A percentile compares a stretch with the other conserved stretches of the same genome.
These are phyloP conservation scores for Pseudisothecium myosuroides DNA, from an alignment of 225 moss, liverwort and hornwort genomes.

Conservation along the genomic window DNA sequence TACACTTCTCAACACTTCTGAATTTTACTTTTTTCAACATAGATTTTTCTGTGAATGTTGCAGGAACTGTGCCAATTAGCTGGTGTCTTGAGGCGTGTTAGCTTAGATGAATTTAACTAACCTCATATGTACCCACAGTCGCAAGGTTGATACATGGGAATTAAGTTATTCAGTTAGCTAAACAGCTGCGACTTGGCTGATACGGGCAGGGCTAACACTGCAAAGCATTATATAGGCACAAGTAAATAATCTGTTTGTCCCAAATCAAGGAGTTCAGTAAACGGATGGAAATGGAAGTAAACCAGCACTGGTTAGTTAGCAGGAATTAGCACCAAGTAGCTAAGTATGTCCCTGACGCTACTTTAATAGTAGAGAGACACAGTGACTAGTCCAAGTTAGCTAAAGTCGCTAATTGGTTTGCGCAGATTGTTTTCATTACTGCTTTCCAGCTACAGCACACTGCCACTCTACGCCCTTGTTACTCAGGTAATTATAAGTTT, in stretches of 20 bases:
- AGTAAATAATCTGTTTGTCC: neutral
- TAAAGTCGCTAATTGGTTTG: neutral
- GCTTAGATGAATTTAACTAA: neutral
- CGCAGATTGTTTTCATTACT: conserved; percentile 12
- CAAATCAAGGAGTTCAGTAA: neutral
- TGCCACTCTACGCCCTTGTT: conserved; percentile 83
- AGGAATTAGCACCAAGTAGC: neutral
- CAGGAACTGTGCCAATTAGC: neutral
- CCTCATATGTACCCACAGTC: neutral
- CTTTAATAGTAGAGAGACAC: neutral
- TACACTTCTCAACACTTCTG: neutral
- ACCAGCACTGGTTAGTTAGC: neutral
- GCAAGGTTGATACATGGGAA: neutral
- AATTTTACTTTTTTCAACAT: neutral
- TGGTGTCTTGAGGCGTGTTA: neutral
- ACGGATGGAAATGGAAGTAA: neutral
- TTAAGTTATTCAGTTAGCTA: neutral
- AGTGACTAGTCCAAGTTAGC: neutral
- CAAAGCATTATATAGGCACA: neutral
- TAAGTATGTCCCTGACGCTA: neutral
- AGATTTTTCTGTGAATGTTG: neutral
- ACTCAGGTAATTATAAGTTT: conserved; percentile 37
- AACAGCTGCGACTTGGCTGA: neutral
- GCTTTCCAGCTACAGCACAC: conserved; percentile 53
- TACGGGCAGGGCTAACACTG: no score